Evolutionary conservation across 2,329 filamentous ascomycete species (phyloP).

Genomic region (Microascus cirrosus): DNA sequence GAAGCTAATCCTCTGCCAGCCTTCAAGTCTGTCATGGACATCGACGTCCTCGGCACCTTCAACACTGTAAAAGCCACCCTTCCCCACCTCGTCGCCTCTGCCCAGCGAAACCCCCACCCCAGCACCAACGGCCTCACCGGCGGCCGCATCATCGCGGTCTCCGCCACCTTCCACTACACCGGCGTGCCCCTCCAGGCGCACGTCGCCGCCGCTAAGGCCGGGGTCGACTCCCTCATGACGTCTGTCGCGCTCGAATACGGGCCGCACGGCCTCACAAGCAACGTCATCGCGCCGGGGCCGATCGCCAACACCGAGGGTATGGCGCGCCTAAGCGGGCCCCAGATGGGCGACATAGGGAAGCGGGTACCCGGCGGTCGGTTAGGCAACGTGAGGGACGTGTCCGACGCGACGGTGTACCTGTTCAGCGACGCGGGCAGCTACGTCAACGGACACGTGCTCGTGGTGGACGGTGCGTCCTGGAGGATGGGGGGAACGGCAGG

Average conservation of each 20-base stretch:
- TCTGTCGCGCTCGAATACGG: conserved; percentile 82
- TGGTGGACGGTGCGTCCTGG: conserved; percentile 58
- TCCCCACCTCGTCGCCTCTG: conserved; percentile 69
- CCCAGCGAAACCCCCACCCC: conserved; percentile 47
- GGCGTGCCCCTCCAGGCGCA: conserved; percentile 79
- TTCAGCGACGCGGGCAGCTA: conserved; percentile 81
- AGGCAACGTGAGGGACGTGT: conserved; percentile 77
- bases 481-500: conserved; percentile 32
- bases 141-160: conserved; percentile 81
- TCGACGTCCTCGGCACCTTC: conserved; percentile 87
- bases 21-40: conserved; percentile 93
- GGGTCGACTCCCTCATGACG: conserved; percentile 73
- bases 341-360: conserved; percentile 20
- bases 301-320: conserved; percentile 79
- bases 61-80: conserved; percentile 91
- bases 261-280: conserved; percentile 74
- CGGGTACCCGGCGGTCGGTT: conserved; percentile 63
- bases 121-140: conserved; percentile 54
- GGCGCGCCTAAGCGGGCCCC: conserved; percentile 42
- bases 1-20: conserved; percentile 26
- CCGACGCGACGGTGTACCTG: conserved; percentile 82
- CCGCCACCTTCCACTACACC: conserved; percentile 83
- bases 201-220: conserved; percentile 84
- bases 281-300: conserved; percentile 79
- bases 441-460: conserved; percentile 71